These are phyloP conservation scores for Asterella californica DNA, from an alignment of 225 moss, liverwort and hornwort genomes.

Conservation along the genomic window DNA sequence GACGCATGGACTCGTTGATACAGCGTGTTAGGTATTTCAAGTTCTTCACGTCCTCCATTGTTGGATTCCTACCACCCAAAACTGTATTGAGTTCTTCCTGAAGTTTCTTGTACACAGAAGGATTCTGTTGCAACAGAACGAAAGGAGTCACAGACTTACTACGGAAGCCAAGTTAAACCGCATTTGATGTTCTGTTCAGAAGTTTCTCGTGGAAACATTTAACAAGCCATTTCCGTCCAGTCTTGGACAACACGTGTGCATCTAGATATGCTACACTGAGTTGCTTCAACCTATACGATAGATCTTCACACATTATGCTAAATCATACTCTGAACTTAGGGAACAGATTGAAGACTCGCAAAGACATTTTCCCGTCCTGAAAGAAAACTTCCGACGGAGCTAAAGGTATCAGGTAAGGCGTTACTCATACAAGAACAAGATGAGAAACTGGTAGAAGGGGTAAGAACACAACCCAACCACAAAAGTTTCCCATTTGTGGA, in stretches of 20 bases:
- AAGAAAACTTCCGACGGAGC: too few relatives aligned
- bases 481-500: not conserved
- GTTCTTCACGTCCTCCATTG: slow-evolving; percentile 71
- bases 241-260: not conserved
- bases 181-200: not conserved
- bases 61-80: slow-evolving; percentile 74
- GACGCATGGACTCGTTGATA: slow-evolving; percentile 96
- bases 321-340: too few relatives aligned
- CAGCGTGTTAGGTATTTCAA: slow-evolving; percentile 94
- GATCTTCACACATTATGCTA: too few relatives aligned
- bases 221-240: not conserved
- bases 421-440: not conserved
- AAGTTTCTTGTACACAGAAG: slow-evolving; percentile 63
- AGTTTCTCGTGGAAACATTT: not conserved
- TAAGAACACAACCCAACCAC: not conserved
- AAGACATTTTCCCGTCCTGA: not conserved
- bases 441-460: not conserved
- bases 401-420: too few relatives aligned
- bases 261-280: not conserved
- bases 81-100: slow-evolving; percentile 88
- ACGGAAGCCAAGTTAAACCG: not conserved
- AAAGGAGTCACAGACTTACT: not conserved
- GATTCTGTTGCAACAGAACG: slow-evolving; percentile 52
- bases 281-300: not conserved
- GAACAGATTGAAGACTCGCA: too few relatives aligned